Conservation (phyloP, 129 eudicot species). For the Chrysanthemum seticuspe region DNA sequence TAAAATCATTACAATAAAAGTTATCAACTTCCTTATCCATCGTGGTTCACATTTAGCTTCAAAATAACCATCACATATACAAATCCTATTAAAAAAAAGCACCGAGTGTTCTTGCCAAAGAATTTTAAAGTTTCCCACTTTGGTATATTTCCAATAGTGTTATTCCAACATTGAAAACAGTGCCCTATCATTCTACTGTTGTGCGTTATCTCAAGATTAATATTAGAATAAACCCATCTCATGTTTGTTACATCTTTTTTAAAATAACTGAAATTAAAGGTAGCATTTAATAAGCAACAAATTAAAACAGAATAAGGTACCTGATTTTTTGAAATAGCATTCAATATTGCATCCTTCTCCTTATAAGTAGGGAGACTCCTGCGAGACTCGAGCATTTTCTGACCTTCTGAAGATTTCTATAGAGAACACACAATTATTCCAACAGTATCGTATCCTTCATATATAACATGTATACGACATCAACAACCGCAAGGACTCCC, state of each 20-base stretch:
- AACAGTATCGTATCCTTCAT: slow-evolving; percentile 5
- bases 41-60: not conserved
- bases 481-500: not conserved
- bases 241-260: not conserved
- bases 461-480: not conserved
- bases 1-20: not conserved
- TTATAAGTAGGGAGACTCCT: slow-evolving; percentile 76
- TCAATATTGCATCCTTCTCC: slow-evolving; percentile 72
- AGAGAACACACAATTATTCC: slow-evolving; percentile 18
- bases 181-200: not conserved
- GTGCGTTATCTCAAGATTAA: not conserved
- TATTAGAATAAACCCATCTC: too few relatives aligned
- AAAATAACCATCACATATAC: not conserved
- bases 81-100: not conserved
- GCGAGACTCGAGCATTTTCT: slow-evolving; percentile 66
- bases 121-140: not conserved
- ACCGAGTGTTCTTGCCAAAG: not conserved
- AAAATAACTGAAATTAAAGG: not conserved
- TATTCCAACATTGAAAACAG: not conserved
- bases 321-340: slow-evolving; percentile 67
- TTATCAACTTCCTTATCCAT: not conserved
- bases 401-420: slow-evolving; percentile 73
- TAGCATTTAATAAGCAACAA: not conserved
- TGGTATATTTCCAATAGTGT: not conserved
- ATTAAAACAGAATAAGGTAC: slow-evolving; percentile 28